Evolutionary conservation across 495 filamentous ascomycete species (phyloP), one percentile per base, ranked within the genome.

Genomic region (Aspergillus homomorphus): DNA sequence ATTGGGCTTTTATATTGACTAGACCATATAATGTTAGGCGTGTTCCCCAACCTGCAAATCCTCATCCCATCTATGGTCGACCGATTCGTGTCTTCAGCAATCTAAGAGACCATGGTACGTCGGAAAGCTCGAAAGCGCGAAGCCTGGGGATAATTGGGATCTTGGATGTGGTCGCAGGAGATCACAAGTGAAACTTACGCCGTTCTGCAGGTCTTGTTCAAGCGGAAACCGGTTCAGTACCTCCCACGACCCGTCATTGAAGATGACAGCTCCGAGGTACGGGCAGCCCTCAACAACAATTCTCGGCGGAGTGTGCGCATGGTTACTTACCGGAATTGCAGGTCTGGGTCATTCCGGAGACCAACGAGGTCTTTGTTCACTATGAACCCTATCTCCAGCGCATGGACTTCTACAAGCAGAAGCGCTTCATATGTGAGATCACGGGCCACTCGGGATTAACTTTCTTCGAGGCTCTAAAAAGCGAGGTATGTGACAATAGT

Each of bases 341-440:
- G 93, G 85, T 97, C 53, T 99, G 92, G 90, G 82, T 89, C 49
- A 96, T 99, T 61, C 77, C 86, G 30, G 84, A 90, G 75, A 98
- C 94, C 19, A 89, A 87, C 45, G 94, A 99, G 75, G 77, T 96
- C 54, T 98, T 99, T 67, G 79, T 82, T 18, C 87, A 85, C 48
- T 97, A 98, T 72, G 93, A 97, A 65, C 84, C 83, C 23, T 99
- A 97, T 71, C 75, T 97, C 30, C 81, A 82, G 58, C 82, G 92
- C 38, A 85, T 91, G 82, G 93, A 98, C 70, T 96, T 96, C 69
- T 96, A 96, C 69, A 92, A 88, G 56, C 90, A 95, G 84, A 89
- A 87, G 59, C 85, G 87, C 45, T 99, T 98, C 67, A 96, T 93
- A 53, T 96, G 93, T 70, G 88, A 94, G 61, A 93, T 97, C 58